Evolutionary conservation across 1,284 basidiomycete genomes (phyloP), one percentile per base, ranked within the genome.

Genomic region (Phellopilus nigrolimitatus): DNA sequence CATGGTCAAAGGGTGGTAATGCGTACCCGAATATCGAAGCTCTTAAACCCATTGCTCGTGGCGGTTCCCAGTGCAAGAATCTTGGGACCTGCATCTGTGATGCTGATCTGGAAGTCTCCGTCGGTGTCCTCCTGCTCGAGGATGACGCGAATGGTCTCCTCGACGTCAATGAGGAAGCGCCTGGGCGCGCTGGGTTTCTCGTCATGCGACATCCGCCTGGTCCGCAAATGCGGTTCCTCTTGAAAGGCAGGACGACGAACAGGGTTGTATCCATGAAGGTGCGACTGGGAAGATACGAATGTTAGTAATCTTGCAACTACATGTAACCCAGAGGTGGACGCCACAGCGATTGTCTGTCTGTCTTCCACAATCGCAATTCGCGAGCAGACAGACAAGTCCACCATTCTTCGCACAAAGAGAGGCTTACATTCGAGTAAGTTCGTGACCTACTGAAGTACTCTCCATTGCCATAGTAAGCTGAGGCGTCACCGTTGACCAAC

Each of bases 111-210:
- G 66, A 95, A 94, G 69, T 99, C 93, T 42, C 89, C 89, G 60
- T 99, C 94, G 3, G 95, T 98, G 67, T 99, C 95, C 66, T 99
- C 95, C 66, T 99, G 97, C 67, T 97, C 93, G 28, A 99, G 83
- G 4, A 99, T 84, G 54, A 97, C 83, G 41, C 94, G 84, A 67
- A 99, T 94, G 27, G 95, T 99, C 70, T 97, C 94, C 63, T 99
- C 95, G n/a, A 99, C 95, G 62, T 98, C 95, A 56, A 99, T 93
- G 33, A 98, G 79, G 72, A 97, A 99, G 27, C 92, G 85, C 39
- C 93, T 77, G 17, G 86, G 84, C 0, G 72, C 78, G 1, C 80
- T 75, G n/a, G 80, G 75, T 67, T 88, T 86, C 68, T 88, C 87
- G 62, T 89, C 90, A 63, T 94, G 91, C 13, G 91, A 93, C 71